Evolutionary conservation across 1,284 basidiomycete species (phyloP).

Genomic region (Microbotryum violaceum): DNA sequence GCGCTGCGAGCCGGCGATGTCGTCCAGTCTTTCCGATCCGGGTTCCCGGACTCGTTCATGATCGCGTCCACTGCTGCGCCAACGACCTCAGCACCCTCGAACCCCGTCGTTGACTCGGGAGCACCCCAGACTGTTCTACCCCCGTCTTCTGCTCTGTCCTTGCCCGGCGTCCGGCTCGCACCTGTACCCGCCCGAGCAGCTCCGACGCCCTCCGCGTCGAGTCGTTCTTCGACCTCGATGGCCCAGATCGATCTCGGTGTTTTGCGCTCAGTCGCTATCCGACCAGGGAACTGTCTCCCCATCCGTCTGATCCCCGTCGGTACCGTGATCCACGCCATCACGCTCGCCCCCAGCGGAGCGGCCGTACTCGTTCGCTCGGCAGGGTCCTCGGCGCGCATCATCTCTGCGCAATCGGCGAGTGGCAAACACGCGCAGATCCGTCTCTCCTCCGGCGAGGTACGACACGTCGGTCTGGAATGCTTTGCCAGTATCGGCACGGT

Average conservation of each 20-base stretch:
- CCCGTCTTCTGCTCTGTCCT: slow-evolving; percentile 2
- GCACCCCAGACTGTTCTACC: slow-evolving; percentile 13
- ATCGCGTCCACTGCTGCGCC: slow-evolving; percentile 7
- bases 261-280: slow-evolving; percentile 74
- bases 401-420: slow-evolving; percentile 54
- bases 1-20: slow-evolving; percentile 79
- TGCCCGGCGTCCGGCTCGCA: background rate
- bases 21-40: slow-evolving; percentile 77
- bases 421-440: slow-evolving; percentile 69
- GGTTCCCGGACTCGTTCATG: slow-evolving; percentile 58
- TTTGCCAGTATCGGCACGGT: slow-evolving; percentile 86
- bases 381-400: slow-evolving; percentile 74
- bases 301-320: slow-evolving; percentile 85
- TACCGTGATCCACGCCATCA: slow-evolving; percentile 80
- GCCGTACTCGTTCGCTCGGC: slow-evolving; percentile 82
- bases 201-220: slow-evolving; percentile 33
- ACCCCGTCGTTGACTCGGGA: slow-evolving; percentile 14
- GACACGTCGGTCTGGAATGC: slow-evolving; percentile 73
- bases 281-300: slow-evolving; percentile 88
- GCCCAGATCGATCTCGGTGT: slow-evolving; percentile 66
- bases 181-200: slow-evolving; percentile 3
- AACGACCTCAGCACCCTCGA: slow-evolving; percentile 6
- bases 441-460: slow-evolving; percentile 86
- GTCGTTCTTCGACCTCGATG: slow-evolving; percentile 20
- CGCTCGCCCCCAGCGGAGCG: slow-evolving; percentile 66